Evolutionary conservation across 2,329 filamentous ascomycete species (phyloP).

Genomic region (Pyrenochaeta sp.): DNA sequence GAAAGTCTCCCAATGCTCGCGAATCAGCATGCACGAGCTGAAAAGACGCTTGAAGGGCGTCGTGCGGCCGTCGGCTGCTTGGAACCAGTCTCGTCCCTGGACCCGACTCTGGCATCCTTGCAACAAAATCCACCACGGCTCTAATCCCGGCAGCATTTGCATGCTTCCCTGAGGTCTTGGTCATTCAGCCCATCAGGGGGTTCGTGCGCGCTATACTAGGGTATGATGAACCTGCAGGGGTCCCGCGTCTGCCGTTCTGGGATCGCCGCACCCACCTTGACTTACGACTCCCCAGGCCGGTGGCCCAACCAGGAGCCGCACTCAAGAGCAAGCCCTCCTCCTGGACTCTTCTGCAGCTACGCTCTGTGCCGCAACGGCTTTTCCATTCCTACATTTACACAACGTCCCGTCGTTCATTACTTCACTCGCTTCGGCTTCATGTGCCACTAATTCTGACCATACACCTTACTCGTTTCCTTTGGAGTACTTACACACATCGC

Average conservation of each 20-base stretch:
- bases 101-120: conserved; percentile 30
- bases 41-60: conserved; percentile 4
- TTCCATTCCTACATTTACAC: conserved; percentile 37
- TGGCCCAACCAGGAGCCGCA: conserved; percentile 40
- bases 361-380: conserved; percentile 36
- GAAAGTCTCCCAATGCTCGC: conserved; percentile 11
- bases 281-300: conserved; percentile 18
- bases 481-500: conserved; percentile 11
- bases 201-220: conserved; percentile 30
- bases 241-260: conserved; percentile 28
- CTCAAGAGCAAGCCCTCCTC: conserved; percentile 33
- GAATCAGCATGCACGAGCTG: conserved; percentile 26
- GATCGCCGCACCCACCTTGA: conserved; percentile 35
- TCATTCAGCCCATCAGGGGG: conserved; percentile 26
- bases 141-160: conserved; percentile 29
- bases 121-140: conserved; percentile 26
- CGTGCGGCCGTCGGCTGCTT: conserved; percentile 18
- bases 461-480: conserved; percentile 31
- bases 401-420: conserved; percentile 33
- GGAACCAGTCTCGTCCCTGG: conserved; percentile 40
- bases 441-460: conserved; percentile 33
- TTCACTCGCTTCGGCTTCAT: conserved; percentile 31
- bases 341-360: conserved; percentile 30
- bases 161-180: conserved; percentile 32
- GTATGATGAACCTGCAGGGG: conserved; percentile 36